These are phyloP conservation scores for Scalesia atractyloides DNA, from an alignment of 129 eudicot species.

Conservation along the genomic window DNA sequence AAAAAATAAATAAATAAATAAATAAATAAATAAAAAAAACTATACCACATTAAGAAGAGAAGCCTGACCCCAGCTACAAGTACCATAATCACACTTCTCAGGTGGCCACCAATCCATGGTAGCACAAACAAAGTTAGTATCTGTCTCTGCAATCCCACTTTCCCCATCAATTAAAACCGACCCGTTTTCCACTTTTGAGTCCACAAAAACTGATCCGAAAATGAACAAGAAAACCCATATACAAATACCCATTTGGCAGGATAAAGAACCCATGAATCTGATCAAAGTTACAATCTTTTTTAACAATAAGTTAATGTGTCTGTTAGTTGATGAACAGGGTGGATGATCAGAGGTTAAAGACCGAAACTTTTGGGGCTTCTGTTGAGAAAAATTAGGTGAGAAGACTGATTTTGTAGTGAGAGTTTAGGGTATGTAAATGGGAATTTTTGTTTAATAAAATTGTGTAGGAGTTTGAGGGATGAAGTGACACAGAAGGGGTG, in stretches of 20 bases:
- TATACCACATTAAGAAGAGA: constrained; percentile 81
- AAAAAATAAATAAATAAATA: no score
- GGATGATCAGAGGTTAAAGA: constrained; percentile 7
- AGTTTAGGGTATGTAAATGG: background rate
- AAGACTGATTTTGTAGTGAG: background rate
- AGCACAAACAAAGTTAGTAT: constrained; percentile 74
- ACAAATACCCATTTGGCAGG: constrained; percentile 42
- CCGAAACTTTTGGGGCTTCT: background rate
- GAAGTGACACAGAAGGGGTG: background rate
- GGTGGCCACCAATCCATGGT: constrained; percentile 99
- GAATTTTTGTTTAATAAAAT: background rate
- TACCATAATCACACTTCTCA: constrained; percentile 90
- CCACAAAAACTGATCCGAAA: constrained; percentile 33
- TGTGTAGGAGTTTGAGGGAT: background rate
- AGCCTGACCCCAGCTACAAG: constrained; percentile 87
- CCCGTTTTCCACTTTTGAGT: constrained; percentile 42
- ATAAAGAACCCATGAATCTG: constrained; percentile 43
- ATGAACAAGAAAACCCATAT: constrained; percentile 36
- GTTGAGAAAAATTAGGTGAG: constrained; percentile 1
- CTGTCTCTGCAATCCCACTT: constrained; percentile 55
- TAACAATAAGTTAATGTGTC: background rate
- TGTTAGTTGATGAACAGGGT: background rate
- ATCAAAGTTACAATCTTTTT: constrained; percentile 1
- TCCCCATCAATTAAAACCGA: constrained; percentile 53
- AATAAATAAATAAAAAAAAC: no score